A percentile compares a stretch with the other conserved stretches of the same genome.
phyloP scores from a whole-genome alignment of 352 stramenopile genomes.

The Lagenidium giganteum region DNA sequence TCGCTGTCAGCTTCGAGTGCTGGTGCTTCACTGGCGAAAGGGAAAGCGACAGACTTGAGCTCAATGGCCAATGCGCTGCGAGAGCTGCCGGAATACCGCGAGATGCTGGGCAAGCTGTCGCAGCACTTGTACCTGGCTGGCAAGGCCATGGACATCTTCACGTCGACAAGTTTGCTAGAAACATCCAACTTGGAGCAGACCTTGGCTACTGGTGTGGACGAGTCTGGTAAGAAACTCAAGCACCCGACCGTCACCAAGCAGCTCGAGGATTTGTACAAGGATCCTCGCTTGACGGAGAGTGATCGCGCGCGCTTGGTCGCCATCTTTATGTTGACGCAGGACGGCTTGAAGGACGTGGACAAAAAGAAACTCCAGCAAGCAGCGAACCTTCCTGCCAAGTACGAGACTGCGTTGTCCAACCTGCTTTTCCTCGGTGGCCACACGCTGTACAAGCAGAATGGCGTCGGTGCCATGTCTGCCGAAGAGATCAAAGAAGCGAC shows the following conservation, averaged over 20 bases:
- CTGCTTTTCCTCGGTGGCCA: conserved; percentile 38
- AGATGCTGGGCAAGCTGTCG: conserved; percentile 90
- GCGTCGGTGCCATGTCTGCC: conserved; percentile 25
- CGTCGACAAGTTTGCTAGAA: conserved; percentile 71
- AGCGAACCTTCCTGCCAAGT: conserved; percentile 60
- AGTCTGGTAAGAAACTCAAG: conserved; percentile 86
- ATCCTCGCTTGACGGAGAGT: conserved; percentile 52
- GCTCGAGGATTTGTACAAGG: conserved; percentile 77
- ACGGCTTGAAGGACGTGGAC: conserved; percentile 71
- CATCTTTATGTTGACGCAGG: conserved; percentile 90
- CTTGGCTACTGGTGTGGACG: conserved; percentile 89
- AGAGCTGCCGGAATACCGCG: conserved; percentile 90
- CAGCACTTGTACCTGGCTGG: conserved; percentile 92
- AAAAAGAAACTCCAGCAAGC: conserved; percentile 70
- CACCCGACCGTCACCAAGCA: conserved; percentile 67
- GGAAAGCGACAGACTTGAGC: conserved; percentile 76
- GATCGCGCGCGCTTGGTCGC: conserved; percentile 85
- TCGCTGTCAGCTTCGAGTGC: conserved; percentile 63
- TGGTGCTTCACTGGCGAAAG: conserved; percentile 57
- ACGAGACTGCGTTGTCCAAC: conserved; percentile 40
- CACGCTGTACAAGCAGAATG: conserved; percentile 44
- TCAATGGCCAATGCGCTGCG: conserved; percentile 89
- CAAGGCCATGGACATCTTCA: conserved; percentile 91
- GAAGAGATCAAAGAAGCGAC: conserved; percentile 48
- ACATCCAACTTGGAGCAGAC: conserved; percentile 91